These are phyloP conservation scores for Suillus discolor DNA, from an alignment of 768 basidiomycete species.

Conservation along the genomic window DNA sequence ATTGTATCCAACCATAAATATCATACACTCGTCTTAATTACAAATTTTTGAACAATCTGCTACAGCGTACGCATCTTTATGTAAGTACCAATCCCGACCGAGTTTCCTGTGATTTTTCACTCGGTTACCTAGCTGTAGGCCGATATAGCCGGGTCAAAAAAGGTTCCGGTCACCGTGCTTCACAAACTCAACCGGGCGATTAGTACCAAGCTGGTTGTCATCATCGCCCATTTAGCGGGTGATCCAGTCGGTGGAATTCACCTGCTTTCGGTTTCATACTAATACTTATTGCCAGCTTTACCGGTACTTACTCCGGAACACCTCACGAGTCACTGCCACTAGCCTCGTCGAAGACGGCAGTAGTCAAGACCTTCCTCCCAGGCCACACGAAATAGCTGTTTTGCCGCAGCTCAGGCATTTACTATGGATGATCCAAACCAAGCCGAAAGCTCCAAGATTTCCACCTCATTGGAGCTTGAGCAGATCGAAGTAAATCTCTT, in stretches of 20 bases:
- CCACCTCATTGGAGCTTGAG: constrained; percentile 77
- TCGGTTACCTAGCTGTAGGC: not conserved
- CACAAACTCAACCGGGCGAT: not conserved
- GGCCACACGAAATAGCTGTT: no score
- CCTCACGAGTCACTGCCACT: not conserved
- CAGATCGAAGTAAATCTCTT: constrained; percentile 76
- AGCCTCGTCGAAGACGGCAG: not conserved
- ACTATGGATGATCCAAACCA: constrained; percentile 46
- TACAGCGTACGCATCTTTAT: not conserved
- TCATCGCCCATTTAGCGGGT: not conserved
- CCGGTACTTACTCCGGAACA: not conserved
- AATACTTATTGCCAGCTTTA: not conserved
- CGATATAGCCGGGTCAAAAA: not conserved
- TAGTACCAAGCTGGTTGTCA: not conserved
- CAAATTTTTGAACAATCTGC: not conserved
- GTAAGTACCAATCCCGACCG: not conserved
- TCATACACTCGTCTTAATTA: not conserved
- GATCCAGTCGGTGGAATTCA: not conserved
- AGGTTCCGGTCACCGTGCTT: not conserved
- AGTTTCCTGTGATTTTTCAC: not conserved
- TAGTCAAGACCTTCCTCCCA: not conserved
- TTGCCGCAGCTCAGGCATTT: not conserved
- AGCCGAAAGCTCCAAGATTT: constrained; percentile 68
- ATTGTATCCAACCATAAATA: not conserved
- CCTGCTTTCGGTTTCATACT: not conserved